Conservation (phyloP, 2,329 filamentous ascomycete genomes). For the Aspergillus sp. region DNA sequence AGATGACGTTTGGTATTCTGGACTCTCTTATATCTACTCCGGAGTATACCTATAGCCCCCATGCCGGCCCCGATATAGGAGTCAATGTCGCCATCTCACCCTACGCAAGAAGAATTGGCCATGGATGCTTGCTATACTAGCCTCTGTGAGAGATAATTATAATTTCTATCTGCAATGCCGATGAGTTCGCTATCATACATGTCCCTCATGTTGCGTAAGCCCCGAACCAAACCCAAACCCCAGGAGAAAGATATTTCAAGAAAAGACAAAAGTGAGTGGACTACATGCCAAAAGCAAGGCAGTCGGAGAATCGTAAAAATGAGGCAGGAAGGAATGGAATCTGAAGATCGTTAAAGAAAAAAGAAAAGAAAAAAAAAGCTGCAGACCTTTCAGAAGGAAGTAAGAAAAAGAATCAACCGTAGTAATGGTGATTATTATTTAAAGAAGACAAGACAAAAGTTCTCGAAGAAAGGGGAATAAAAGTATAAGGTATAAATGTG, state of each 20-base stretch:
- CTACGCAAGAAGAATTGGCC: too few relatives aligned
- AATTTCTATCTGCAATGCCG: slow-evolving; percentile 4
- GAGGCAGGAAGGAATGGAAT: neutral
- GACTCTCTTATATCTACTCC: too few relatives aligned
- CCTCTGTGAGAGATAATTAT: neutral
- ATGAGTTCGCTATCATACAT: slow-evolving; percentile 8
- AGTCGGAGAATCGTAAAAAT: slow-evolving; percentile 4
- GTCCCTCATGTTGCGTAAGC: slow-evolving; percentile 6
- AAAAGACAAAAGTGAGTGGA: slow-evolving; percentile 4
- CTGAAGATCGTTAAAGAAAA: slow-evolving; percentile 7
- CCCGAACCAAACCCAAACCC: neutral
- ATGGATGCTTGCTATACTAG: too few relatives aligned
- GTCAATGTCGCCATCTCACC: too few relatives aligned
- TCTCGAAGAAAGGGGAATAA: neutral
- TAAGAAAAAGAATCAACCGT: neutral
- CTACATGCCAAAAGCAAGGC: slow-evolving; percentile 1
- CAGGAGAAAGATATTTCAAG: neutral
- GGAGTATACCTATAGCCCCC: too few relatives aligned
- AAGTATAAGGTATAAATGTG: neutral
- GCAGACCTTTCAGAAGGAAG: neutral
- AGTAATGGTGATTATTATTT: neutral
- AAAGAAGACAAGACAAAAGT: neutral
- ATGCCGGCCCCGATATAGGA: too few relatives aligned
- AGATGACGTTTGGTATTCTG: too few relatives aligned
- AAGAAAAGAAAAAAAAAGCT: slow-evolving; percentile 6